Conservation (phyloP, 2,329 filamentous ascomycete genomes). For the Colletotrichum horii region DNA sequence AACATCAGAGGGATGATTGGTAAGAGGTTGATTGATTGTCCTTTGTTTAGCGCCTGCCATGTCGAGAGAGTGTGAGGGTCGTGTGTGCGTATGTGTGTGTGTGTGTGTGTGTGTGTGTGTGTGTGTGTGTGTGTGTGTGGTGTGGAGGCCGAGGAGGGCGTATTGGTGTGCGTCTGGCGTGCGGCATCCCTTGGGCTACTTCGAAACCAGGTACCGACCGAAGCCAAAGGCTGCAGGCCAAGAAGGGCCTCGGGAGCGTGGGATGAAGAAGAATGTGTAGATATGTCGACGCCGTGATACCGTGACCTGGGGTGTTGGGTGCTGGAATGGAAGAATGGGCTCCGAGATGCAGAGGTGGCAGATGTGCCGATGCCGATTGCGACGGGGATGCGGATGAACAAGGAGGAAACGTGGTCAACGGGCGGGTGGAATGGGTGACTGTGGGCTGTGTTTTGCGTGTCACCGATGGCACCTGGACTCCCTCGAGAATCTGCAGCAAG, state of each 20-base stretch:
- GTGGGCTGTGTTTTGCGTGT: not conserved
- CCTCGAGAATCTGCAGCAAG: not conserved
- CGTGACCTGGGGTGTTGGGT: not conserved
- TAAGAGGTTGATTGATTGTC: not conserved
- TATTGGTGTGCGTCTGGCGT: not conserved
- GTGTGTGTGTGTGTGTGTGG: not conserved
- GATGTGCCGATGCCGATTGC: not conserved
- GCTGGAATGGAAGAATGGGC: not conserved
- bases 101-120: no score
- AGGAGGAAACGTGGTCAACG: constrained; percentile 10
- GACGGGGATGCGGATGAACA: not conserved
- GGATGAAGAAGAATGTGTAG: not conserved
- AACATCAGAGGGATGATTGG: not conserved
- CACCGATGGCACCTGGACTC: not conserved
- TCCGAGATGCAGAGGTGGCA: not conserved
- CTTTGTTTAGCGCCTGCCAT: not conserved
- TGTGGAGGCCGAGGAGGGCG: not conserved
- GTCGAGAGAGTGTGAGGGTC: not conserved
- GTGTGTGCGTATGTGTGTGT: not conserved
- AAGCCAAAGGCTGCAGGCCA: not conserved
- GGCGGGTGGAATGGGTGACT: not conserved
- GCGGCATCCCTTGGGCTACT: not conserved
- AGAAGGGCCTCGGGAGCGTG: not conserved
- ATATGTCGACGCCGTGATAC: not conserved
- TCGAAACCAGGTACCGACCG: not conserved